Evolutionary conservation across 495 filamentous ascomycete genomes (phyloP).

Genomic region (Cercophora sp.): DNA sequence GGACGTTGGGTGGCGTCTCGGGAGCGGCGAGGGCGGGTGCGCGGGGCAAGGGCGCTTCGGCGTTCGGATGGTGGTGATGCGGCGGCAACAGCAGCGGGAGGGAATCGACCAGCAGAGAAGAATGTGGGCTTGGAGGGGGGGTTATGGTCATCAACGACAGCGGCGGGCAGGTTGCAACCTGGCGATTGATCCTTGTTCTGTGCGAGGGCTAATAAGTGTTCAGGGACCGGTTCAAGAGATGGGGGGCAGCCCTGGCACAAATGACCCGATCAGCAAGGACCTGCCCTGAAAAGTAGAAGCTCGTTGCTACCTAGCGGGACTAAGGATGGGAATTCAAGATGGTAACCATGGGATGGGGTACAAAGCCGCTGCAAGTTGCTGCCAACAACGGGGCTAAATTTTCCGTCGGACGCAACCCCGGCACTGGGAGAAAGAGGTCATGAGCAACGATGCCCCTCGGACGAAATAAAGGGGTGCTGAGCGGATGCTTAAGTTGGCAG

Average conservation of each 20-base stretch:
- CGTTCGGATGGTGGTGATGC: constrained; percentile 1
- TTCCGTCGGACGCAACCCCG: too few species aligned
- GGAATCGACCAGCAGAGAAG: constrained; percentile 17
- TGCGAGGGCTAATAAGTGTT: constrained; percentile 19
- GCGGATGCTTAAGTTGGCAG: too few species aligned
- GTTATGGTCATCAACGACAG: constrained; percentile 18
- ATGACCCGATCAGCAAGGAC: constrained; percentile 16
- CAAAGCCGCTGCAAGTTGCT: too few species aligned
- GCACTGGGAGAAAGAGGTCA: too few species aligned
- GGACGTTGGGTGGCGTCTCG: not conserved
- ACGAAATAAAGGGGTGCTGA: too few species aligned
- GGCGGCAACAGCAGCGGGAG: constrained; percentile 9
- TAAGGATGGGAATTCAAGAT: constrained; percentile 1
- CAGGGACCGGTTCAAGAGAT: constrained; percentile 18
- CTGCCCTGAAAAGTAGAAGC: constrained; percentile 6
- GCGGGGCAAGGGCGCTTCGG: constrained; percentile 7
- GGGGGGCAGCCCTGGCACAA: constrained; percentile 17
- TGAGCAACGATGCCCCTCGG: too few species aligned
- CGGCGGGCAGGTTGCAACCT: not conserved
- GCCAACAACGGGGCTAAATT: too few species aligned
- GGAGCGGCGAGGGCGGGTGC: constrained; percentile 5
- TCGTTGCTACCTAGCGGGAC: not conserved
- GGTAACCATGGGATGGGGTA: not conserved
- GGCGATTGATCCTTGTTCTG: constrained; percentile 3
- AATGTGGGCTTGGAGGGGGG: constrained; percentile 22